Conservation (phyloP, 768 basidiomycete genomes). For the Phallus indusiatus region DNA sequence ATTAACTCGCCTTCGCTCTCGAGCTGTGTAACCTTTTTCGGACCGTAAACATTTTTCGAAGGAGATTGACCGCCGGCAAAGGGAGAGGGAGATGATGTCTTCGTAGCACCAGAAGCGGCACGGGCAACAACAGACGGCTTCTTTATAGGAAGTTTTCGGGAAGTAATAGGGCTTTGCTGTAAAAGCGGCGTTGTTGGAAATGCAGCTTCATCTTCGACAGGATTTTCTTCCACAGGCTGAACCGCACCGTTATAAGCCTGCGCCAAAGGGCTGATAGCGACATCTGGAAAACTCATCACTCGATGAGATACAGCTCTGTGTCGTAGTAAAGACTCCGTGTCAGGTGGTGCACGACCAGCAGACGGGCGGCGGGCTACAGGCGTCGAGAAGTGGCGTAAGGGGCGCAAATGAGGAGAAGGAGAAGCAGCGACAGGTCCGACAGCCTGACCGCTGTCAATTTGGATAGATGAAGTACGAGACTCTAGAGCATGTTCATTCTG, state of each 20-base stretch:
- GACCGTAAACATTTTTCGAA: constrained; percentile 22
- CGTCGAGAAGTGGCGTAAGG: constrained; percentile 9
- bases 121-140: neutral
- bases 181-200: neutral
- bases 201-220: neutral
- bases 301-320: neutral
- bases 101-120: neutral
- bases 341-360: constrained; percentile 18
- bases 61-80: neutral
- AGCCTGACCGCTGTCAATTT: neutral
- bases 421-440: constrained; percentile 16
- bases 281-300: neutral
- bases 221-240: neutral
- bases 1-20: constrained; percentile 15
- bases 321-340: constrained; percentile 4
- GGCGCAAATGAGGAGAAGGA: constrained; percentile 25
- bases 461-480: constrained; percentile 28
- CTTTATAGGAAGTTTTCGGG: neutral
- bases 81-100: neutral
- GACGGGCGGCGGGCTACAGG: constrained; percentile 1
- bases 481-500: constrained; percentile 47
- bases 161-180: neutral
- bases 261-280: constrained; percentile 1
- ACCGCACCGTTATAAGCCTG: neutral
- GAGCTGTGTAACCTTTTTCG: constrained; percentile 22